These are phyloP conservation scores for Phialocephala subalpina DNA, from an alignment of 2,329 filamentous ascomycete species.

Conservation along the genomic window DNA sequence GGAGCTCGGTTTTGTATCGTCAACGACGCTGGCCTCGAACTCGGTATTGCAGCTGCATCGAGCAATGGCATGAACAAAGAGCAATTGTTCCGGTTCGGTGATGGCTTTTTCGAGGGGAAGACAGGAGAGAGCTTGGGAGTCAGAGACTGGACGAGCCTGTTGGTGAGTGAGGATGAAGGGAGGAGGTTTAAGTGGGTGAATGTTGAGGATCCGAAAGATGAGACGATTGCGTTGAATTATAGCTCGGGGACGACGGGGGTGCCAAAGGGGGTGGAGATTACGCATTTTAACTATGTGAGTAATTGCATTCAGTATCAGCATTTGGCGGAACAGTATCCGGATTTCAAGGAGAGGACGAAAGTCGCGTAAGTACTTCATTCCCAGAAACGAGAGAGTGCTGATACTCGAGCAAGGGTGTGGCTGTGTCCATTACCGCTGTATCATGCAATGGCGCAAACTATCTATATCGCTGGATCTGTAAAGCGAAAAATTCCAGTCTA, in stretches of 20 bases:
- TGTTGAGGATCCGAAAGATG: constrained; percentile 47
- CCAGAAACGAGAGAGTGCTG: constrained; percentile 62
- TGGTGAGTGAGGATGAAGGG: constrained; percentile 60
- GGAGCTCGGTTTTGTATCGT: constrained; percentile 72
- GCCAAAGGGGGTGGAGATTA: constrained; percentile 80
- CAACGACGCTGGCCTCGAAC: constrained; percentile 64
- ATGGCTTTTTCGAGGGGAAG: constrained; percentile 53
- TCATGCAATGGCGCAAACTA: constrained; percentile 76
- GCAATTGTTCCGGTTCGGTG: constrained; percentile 73
- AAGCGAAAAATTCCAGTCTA: constrained; percentile 72
- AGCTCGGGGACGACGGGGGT: constrained; percentile 82
- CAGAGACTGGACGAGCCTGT: constrained; percentile 70
- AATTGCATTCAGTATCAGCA: constrained; percentile 53
- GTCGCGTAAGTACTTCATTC: constrained; percentile 79
- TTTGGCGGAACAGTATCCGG: constrained; percentile 62
- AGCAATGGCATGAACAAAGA: constrained; percentile 61
- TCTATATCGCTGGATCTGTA: constrained; percentile 68
- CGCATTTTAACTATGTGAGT: constrained; percentile 37
- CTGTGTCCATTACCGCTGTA: constrained; percentile 60
- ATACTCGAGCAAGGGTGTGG: constrained; percentile 30
- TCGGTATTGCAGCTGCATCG: constrained; percentile 71
- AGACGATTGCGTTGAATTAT: constrained; percentile 78
- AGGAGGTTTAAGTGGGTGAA: constrained; percentile 65
- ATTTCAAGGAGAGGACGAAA: constrained; percentile 70
- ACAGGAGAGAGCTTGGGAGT: constrained; percentile 50